Evolutionary conservation across 805 yeast species (phyloP).

Genomic region (Cephaloascus albidus): DNA sequence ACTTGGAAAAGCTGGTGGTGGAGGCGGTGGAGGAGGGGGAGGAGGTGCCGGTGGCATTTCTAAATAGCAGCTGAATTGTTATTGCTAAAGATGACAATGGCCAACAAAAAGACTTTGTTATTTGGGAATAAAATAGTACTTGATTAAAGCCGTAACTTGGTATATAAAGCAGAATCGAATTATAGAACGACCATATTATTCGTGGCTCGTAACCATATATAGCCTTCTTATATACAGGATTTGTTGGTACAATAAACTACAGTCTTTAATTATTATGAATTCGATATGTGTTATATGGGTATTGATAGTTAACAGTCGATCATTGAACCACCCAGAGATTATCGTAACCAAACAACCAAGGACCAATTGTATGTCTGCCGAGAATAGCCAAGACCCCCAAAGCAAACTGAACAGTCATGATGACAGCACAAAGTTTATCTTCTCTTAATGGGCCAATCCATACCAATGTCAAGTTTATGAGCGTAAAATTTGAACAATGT

Average conservation of each 20-base stretch:
- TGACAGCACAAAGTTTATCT: constrained; percentile 54
- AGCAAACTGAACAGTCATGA: constrained; percentile 53
- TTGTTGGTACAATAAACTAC: too few relatives aligned
- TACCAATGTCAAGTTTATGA: constrained; percentile 75
- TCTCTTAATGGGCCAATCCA: constrained; percentile 90
- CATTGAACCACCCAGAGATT: constrained; percentile 37
- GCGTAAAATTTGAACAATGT: constrained; percentile 72
- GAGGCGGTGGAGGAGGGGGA: constrained; percentile 9
- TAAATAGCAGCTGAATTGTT: too few relatives aligned
- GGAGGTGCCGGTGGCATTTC: constrained; percentile 11
- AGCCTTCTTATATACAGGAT: too few relatives aligned
- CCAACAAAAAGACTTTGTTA: too few relatives aligned
- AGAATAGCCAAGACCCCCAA: constrained; percentile 60
- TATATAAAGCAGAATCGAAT: too few relatives aligned
- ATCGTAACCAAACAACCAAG: constrained; percentile 82
- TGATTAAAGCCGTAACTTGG: constrained; percentile 8
- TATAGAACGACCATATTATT: too few relatives aligned
- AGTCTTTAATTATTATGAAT: too few relatives aligned
- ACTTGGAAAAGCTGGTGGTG: constrained; percentile 4
- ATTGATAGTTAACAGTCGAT: neutral
- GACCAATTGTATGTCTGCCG: constrained; percentile 78
- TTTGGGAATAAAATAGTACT: too few relatives aligned
- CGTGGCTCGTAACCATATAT: too few relatives aligned
- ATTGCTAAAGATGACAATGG: too few relatives aligned
- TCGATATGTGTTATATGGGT: constrained; percentile 11